A percentile compares a stretch with the other conserved stretches of the same genome.
Evolutionary conservation across 2,329 filamentous ascomycete genomes (phyloP).

Genomic region (Diaporthe velutina): DNA sequence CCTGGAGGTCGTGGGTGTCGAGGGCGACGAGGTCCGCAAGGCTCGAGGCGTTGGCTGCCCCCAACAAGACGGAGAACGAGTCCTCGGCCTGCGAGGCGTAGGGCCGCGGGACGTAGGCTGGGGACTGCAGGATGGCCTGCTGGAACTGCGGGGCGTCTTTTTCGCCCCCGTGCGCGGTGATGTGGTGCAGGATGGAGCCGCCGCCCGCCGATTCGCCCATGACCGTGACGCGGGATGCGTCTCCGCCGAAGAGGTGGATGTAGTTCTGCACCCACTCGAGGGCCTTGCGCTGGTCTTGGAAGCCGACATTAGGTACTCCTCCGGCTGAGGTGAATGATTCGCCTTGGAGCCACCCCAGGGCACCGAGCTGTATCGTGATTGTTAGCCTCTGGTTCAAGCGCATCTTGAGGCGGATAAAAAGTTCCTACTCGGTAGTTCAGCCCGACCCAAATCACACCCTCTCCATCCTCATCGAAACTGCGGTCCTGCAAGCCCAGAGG

Average conservation of each 20-base stretch:
- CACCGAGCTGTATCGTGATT: constrained; percentile 44
- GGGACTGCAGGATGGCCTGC: constrained; percentile 31
- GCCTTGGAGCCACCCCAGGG: constrained; percentile 54
- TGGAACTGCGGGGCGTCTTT: constrained; percentile 33
- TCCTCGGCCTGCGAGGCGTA: constrained; percentile 26
- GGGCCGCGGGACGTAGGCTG: constrained; percentile 31
- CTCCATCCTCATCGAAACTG: constrained; percentile 39
- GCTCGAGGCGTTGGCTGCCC: constrained; percentile 18
- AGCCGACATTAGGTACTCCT: constrained; percentile 52
- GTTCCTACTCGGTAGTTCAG: constrained; percentile 51
- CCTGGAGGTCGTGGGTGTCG: constrained; percentile 21
- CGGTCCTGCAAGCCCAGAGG: constrained; percentile 45
- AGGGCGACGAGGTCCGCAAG: constrained; percentile 15
- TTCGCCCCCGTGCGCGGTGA: constrained; percentile 28
- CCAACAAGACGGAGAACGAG: constrained; percentile 28
- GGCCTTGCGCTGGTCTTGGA: constrained; percentile 56
- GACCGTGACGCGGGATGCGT: constrained; percentile 56
- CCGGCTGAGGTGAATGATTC: constrained; percentile 50
- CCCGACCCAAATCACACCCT: constrained; percentile 53
- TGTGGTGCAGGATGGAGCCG: constrained; percentile 34
- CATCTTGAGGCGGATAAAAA: not conserved
- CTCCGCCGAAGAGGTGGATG: constrained; percentile 59
- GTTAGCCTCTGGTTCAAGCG: not conserved
- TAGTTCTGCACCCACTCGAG: constrained; percentile 61
- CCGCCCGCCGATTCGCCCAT: constrained; percentile 61